A percentile compares a stretch with the other conserved stretches of the same genome.
phyloP scores from a whole-genome alignment of 169 alveolate species.

The Eimeria falciformis region DNA sequence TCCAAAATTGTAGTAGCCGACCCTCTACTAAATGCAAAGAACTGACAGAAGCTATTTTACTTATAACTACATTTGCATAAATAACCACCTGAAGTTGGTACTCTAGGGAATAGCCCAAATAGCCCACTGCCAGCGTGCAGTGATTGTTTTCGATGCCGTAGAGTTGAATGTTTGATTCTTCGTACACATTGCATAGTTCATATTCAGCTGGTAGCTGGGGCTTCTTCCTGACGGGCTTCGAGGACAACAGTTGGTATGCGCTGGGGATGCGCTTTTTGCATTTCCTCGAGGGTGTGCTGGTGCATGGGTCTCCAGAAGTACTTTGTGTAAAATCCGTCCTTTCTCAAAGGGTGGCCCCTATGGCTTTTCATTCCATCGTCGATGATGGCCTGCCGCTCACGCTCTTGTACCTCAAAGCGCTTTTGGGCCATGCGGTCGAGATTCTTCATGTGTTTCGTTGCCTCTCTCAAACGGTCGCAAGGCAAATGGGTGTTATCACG shows the following conservation, averaged over 20 bases:
- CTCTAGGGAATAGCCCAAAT: no score
- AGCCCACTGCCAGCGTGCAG: no score
- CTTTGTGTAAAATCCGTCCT: constrained; percentile 60
- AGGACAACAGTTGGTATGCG: not conserved
- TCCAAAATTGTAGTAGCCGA: no score
- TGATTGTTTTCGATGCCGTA: no score
- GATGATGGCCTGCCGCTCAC: not conserved
- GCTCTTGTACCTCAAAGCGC: not conserved
- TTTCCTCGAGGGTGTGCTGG: not conserved
- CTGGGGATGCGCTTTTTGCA: not conserved
- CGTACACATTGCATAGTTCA: no score
- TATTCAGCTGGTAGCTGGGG: not conserved
- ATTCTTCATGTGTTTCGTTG: not conserved
- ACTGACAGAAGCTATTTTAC: no score
- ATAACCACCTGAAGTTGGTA: no score
- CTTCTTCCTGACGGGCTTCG: not conserved
- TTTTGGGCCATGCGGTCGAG: constrained; percentile 53
- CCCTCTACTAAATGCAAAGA: no score
- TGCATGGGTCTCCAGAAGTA: constrained; percentile 4
- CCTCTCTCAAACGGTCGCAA: constrained; percentile 76
- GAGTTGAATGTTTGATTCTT: no score
- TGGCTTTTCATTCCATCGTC: constrained; percentile 30
- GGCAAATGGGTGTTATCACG: constrained; percentile 83
- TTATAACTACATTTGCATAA: no score
- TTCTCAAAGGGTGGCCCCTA: constrained; percentile 33